Base-by-base conservation (phyloP, 1,139 yeast species). In the Taphrina pruni region DNA sequence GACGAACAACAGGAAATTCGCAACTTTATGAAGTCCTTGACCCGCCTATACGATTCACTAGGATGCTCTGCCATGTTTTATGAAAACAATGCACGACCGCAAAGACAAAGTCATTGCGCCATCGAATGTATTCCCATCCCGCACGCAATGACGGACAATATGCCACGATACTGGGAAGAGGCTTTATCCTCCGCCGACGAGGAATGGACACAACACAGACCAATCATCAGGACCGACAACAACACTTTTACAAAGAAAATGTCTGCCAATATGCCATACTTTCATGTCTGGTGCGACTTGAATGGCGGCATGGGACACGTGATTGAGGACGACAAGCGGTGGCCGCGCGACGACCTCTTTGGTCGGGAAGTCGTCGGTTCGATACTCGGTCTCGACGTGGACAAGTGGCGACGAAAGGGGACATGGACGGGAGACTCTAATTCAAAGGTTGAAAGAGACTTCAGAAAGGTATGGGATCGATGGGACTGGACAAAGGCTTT, bases 271-370 rank as follows among this genome's bases (percentile, higher is more conserved):
- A 81, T 85, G 4, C 84, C 85, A 0, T 84, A 79, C 73, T 83
- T 82, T 73, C 86, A 84, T 72, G 83, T 81, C 5, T 84, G 86
- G 86, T 76, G 82, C 69, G 77, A 76, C 39, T 69, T 81, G 11
- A 78, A 81, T 66, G 86, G 85, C 11, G 86, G 86, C 0, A 69
- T 81, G 58, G 86, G 85, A 1, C 86, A 83, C 74, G 81, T 84
- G n/a, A 79, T 84, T 6, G 86, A 83, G 70, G 79, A 81, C 68
- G 66, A 73, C 0, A 65, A 73, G 1, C 64, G 69, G 9, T 84
- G 86, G 86, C 86, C 86, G 0, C 73, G 74, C 50, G 82, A 80
- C 6, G 86, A 83, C 70, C 70, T 78, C 54, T 82, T 84, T 74
- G 84, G 82, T 3, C 74, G 86, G 46, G 79, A 80, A 57, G 79